These are phyloP conservation scores for Ogataea pilisensis DNA, from an alignment of 805 yeast species.

Conservation along the genomic window DNA sequence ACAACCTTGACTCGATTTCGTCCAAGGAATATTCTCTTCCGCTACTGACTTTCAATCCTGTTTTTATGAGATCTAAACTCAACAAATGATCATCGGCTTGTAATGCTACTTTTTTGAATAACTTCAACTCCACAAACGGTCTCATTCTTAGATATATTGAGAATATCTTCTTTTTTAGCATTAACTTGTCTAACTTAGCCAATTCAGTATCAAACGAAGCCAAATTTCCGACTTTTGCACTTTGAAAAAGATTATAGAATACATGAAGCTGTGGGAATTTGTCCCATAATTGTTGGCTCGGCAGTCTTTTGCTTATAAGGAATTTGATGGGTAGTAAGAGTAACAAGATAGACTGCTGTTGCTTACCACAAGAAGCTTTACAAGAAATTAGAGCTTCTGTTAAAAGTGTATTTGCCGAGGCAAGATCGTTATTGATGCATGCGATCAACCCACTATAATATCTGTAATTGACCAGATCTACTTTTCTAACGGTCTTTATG, in stretches of 20 bases:
- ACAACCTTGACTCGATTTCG: conserved; percentile 65
- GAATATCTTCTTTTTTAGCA: conserved; percentile 58
- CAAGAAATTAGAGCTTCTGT: conserved; percentile 43
- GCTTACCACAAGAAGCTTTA: conserved; percentile 24
- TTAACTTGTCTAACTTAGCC: conserved; percentile 40
- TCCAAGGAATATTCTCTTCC: conserved; percentile 34
- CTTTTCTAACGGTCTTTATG: conserved; percentile 37
- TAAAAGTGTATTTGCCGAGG: conserved; percentile 47
- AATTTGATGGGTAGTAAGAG: conserved; percentile 63
- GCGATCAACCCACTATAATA: conserved; percentile 68
- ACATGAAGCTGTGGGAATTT: conserved; percentile 39
- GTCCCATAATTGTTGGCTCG: conserved; percentile 38
- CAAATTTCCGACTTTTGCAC: conserved; percentile 54
- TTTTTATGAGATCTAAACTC: conserved; percentile 8
- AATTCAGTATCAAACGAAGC: conserved; percentile 44
- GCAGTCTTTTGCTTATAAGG: conserved; percentile 43
- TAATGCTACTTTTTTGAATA: conserved; percentile 40
- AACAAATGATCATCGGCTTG: conserved; percentile 25
- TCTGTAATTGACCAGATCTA: conserved; percentile 56
- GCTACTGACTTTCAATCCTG: conserved; percentile 12
- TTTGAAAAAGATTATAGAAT: conserved; percentile 45
- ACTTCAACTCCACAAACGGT: conserved; percentile 44
- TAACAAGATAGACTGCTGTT: conserved; percentile 46
- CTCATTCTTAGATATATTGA: conserved; percentile 52
- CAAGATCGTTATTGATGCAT: conserved; percentile 60